Percentiles rank a stretch among this genome's conserved stretches.
Conservation (phyloP, 108 stramenopile species). For the Cyclotella atomus region DNA sequence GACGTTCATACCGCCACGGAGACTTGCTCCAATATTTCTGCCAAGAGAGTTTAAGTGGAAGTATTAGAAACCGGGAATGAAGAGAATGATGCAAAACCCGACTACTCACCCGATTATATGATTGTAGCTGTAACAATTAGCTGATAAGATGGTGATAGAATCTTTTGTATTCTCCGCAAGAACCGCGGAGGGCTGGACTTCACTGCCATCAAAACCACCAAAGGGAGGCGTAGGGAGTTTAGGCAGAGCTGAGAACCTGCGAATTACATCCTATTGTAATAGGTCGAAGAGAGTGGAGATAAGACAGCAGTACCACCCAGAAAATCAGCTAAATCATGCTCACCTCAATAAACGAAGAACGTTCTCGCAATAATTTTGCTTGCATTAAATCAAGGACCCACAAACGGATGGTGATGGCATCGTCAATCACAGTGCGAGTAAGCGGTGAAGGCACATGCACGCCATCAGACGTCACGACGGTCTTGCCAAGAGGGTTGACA, state of each 20-base stretch:
- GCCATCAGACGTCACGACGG: conserved; percentile 4
- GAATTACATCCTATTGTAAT: conserved; percentile 26
- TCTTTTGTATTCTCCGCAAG: conserved; percentile 44
- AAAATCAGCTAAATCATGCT: not conserved
- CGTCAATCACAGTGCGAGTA: conserved; percentile 56
- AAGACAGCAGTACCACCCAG: not conserved
- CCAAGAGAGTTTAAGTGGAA: not conserved
- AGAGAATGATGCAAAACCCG: not conserved
- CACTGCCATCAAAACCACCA: conserved; percentile 25
- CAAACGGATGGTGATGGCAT: conserved; percentile 54
- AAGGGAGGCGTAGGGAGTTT: conserved; percentile 40
- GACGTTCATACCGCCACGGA: conserved; percentile 15
- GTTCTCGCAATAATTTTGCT: conserved; percentile 55
- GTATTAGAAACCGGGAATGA: not conserved
- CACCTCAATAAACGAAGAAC: conserved; percentile 57
- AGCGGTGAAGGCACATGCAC: conserved; percentile 27
- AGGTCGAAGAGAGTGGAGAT: not conserved
- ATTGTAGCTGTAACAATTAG: conserved; percentile 41
- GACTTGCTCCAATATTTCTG: conserved; percentile 7
- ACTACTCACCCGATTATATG: conserved; percentile 37
- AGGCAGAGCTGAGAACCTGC: conserved; percentile 33
- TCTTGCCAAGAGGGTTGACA: conserved; percentile 60
- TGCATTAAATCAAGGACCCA: conserved; percentile 71
- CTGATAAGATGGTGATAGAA: conserved; percentile 39
- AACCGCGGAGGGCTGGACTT: conserved; percentile 18